Evolutionary conservation across 2,329 filamentous ascomycete genomes (phyloP).

Genomic region (Colletotrichum sublineola): DNA sequence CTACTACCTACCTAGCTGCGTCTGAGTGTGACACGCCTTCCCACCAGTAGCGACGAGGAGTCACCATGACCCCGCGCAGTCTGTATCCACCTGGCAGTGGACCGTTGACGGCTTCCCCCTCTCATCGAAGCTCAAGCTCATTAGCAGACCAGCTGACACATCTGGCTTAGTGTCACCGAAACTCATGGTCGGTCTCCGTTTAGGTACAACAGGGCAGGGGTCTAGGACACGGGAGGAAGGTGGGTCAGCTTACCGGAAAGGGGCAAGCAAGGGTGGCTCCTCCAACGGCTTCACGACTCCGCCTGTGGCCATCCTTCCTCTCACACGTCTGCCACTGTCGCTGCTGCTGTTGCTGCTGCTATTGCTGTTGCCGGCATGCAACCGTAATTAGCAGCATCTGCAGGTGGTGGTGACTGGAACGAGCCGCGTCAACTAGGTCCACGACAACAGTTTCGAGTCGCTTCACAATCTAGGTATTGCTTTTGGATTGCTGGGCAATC

Average conservation of each 20-base stretch:
- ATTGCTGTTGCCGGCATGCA: conserved; percentile 11
- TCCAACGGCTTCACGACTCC: conserved; percentile 11
- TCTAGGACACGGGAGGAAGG: conserved; percentile 21
- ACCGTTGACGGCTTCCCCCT: conserved; percentile 6
- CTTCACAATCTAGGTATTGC: not conserved
- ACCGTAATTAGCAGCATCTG: conserved; percentile 15
- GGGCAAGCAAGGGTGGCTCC: not conserved
- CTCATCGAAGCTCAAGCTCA: conserved; percentile 26
- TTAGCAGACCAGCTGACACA: conserved; percentile 27
- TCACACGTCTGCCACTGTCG: conserved; percentile 4
- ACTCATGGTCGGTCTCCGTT: conserved; percentile 10
- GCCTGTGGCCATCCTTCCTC: conserved; percentile 1
- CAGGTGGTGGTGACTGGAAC: conserved; percentile 8
- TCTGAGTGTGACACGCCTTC: conserved; percentile 19
- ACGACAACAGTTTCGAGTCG: conserved; percentile 2
- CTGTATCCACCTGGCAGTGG: conserved; percentile 30
- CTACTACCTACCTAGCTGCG: not conserved
- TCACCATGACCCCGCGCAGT: conserved; percentile 16
- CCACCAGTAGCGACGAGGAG: conserved; percentile 25
- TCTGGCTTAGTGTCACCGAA: conserved; percentile 13
- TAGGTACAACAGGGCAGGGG: not conserved
- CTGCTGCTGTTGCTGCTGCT: not conserved
- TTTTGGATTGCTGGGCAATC: not conserved
- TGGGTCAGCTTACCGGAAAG: conserved; percentile 23
- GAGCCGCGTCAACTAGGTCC: conserved; percentile 16